phyloP scores from a whole-genome alignment of 192 early-diverging fungal species.

The Backusella mclennaniae region DNA sequence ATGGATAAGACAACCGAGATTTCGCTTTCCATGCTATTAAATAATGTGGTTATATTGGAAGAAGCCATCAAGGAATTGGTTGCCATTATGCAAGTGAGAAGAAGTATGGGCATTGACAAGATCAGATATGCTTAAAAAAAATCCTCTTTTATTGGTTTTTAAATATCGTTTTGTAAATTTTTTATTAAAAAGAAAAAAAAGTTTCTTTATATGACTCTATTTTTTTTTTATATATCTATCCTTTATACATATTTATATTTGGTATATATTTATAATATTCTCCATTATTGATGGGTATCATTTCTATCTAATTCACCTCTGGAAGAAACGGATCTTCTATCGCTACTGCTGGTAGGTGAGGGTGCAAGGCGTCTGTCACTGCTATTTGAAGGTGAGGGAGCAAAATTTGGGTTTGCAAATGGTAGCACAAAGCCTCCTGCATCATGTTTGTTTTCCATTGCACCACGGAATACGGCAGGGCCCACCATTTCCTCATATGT shows the following conservation, averaged over 20 bases:
- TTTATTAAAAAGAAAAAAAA: neutral
- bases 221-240: neutral
- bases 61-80: constrained; percentile 92
- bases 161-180: neutral
- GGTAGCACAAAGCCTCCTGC: constrained; percentile 29
- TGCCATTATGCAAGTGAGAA: constrained; percentile 77
- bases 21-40: constrained; percentile 61
- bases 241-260: constrained; percentile 3
- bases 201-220: neutral
- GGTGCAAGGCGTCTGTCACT: neutral
- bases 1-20: constrained; percentile 50
- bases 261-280: neutral
- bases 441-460: constrained; percentile 2
- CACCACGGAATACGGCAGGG: constrained; percentile 25
- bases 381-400: neutral
- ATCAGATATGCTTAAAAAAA: constrained; percentile 1
- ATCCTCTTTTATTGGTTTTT: neutral
- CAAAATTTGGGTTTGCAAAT: constrained; percentile 6
- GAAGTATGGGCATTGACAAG: constrained; percentile 71
- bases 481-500: constrained; percentile 31
- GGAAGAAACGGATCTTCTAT: neutral
- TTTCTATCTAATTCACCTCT: neutral
- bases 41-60: constrained; percentile 91
- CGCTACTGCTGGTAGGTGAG: neutral
- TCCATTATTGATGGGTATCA: neutral